Conservation (phyloP, 345 rosid genomes). For the Boechera stricta region DNA sequence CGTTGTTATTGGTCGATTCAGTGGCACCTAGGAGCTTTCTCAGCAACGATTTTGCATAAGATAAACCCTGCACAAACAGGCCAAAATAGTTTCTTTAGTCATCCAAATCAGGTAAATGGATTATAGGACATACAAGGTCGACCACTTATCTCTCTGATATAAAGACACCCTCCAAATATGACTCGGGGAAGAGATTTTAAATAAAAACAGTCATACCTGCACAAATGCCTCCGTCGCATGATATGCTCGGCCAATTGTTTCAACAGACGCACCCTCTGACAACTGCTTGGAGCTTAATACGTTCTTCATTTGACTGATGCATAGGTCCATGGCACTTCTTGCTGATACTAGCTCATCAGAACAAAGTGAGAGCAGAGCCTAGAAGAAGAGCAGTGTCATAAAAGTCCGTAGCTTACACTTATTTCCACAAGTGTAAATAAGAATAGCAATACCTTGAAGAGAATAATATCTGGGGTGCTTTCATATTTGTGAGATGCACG, state of each 20-base stretch:
- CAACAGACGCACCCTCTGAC: constrained; percentile 90
- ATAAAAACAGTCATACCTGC: constrained; percentile 60
- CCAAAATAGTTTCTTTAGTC: constrained; percentile 15
- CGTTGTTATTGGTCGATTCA: constrained; percentile 55
- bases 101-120: constrained; percentile 8
- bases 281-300: constrained; percentile 78
- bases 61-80: constrained; percentile 69
- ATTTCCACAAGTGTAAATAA: constrained; percentile 22
- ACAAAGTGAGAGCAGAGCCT: constrained; percentile 93
- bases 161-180: constrained; percentile 18
- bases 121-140: constrained; percentile 15
- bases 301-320: constrained; percentile 82
- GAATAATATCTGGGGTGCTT: constrained; percentile 91
- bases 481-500: constrained; percentile 89
- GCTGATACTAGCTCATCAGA: constrained; percentile 91
- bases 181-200: neutral
- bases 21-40: constrained; percentile 73
- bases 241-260: constrained; percentile 88
- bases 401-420: neutral
- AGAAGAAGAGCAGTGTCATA: constrained; percentile 45
- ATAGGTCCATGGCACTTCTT: constrained; percentile 78
- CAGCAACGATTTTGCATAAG: constrained; percentile 79
- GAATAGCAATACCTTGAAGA: constrained; percentile 74
- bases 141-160: constrained; percentile 14
- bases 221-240: constrained; percentile 90